These are phyloP conservation scores for Allium cepa DNA, from an alignment of 106 monocot species.

Conservation along the genomic window DNA sequence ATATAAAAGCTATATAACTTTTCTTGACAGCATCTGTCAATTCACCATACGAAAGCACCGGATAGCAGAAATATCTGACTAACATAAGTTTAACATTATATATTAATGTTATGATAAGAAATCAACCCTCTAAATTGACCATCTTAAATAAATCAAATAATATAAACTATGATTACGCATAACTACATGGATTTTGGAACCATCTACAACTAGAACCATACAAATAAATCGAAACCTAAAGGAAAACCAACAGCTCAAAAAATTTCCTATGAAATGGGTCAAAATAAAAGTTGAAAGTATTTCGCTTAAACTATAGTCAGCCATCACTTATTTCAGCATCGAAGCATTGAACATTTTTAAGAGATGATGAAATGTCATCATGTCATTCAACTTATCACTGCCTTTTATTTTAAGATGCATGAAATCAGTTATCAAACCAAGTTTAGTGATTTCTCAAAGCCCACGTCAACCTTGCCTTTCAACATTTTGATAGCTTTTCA, in stretches of 20 bases:
- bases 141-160: no score
- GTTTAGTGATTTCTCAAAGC: slow-evolving; percentile 34
- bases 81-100: no score
- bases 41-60: no score
- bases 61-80: no score
- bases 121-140: no score
- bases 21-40: no score
- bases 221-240: not conserved
- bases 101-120: no score
- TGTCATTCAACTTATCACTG: slow-evolving; percentile 11
- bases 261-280: not conserved
- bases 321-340: slow-evolving; percentile 29
- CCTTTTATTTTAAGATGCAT: slow-evolving; percentile 43
- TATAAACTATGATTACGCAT: no score
- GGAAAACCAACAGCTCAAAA: not conserved
- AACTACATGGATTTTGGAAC: no score
- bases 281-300: not conserved
- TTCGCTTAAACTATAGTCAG: slow-evolving; percentile 6
- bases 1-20: no score
- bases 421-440: slow-evolving; percentile 54
- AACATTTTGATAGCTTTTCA: slow-evolving; percentile 43
- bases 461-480: slow-evolving; percentile 23
- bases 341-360: slow-evolving; percentile 4
- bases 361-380: slow-evolving; percentile 19
- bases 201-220: no score